These are phyloP conservation scores for Neoscytalidium dimidiatum DNA, from an alignment of 2,329 filamentous ascomycete species.

Conservation along the genomic window DNA sequence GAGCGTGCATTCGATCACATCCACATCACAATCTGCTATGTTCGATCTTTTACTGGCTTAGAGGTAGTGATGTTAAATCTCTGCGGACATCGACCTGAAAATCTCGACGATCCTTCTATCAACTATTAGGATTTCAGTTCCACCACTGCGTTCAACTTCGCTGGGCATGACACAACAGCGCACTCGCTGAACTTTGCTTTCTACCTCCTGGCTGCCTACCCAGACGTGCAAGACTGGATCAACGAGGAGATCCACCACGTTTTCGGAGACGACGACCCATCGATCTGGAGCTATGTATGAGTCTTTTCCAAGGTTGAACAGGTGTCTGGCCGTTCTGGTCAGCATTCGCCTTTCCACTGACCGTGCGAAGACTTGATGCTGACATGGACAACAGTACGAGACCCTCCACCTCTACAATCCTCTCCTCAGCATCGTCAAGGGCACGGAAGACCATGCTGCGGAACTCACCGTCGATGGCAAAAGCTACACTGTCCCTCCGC, in stretches of 20 bases:
- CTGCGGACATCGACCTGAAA: too few species aligned
- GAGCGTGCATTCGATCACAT: too few species aligned
- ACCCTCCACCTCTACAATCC: conserved; percentile 45
- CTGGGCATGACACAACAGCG: conserved; percentile 55
- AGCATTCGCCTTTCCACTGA: not conserved
- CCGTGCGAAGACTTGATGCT: not conserved
- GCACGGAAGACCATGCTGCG: conserved; percentile 24
- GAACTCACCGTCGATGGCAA: not conserved
- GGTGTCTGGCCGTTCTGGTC: conserved; percentile 40
- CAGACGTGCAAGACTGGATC: conserved; percentile 49
- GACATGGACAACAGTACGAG: conserved; percentile 37
- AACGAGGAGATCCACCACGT: conserved; percentile 40
- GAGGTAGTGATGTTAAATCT: too few species aligned
- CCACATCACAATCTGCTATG: too few species aligned
- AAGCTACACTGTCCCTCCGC: not conserved
- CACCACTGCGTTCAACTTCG: conserved; percentile 49
- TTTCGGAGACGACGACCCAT: conserved; percentile 20
- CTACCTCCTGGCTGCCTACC: conserved; percentile 48
- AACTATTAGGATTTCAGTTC: too few species aligned
- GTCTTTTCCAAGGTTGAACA: conserved; percentile 44
- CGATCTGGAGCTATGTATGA: conserved; percentile 39
- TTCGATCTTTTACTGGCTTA: too few species aligned
- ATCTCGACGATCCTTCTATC: too few species aligned
- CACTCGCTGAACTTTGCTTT: conserved; percentile 47
- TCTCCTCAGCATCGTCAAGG: conserved; percentile 32